A percentile compares a stretch with the other conserved stretches of the same genome.
Evolutionary conservation across 495 filamentous ascomycete genomes (phyloP).

Genomic region (Penicillium canariense): DNA sequence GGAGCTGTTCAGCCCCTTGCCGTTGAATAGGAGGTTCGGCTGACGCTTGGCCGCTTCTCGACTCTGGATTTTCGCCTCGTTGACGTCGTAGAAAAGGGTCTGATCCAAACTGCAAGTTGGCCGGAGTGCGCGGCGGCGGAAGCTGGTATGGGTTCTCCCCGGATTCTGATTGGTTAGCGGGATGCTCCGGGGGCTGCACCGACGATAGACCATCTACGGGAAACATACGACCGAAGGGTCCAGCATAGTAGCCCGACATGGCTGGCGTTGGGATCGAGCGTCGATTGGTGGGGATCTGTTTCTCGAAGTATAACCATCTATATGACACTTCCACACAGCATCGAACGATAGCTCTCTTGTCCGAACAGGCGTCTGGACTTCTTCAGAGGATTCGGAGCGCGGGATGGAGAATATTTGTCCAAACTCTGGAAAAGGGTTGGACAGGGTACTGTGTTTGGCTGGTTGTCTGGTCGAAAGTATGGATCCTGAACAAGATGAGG

Average conservation of each 20-base stretch:
- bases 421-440: too few species aligned
- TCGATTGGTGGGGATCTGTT: neutral
- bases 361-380: too few species aligned
- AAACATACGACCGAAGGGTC: slow-evolving; percentile 52
- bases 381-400: too few species aligned
- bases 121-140: slow-evolving; percentile 45
- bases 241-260: slow-evolving; percentile 46
- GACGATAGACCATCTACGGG: slow-evolving; percentile 32
- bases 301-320: slow-evolving; percentile 6
- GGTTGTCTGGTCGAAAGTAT: neutral
- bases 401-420: too few species aligned
- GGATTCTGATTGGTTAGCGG: slow-evolving; percentile 37
- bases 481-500: neutral
- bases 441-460: neutral
- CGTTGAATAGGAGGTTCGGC: slow-evolving; percentile 18
- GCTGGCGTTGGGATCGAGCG: slow-evolving; percentile 11
- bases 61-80: slow-evolving; percentile 29
- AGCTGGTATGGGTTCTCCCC: slow-evolving; percentile 48
- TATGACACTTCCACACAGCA: slow-evolving; percentile 1
- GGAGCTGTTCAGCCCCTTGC: slow-evolving; percentile 36
- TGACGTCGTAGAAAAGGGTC: slow-evolving; percentile 39
- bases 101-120: slow-evolving; percentile 43
- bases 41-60: slow-evolving; percentile 13
- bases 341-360: neutral
- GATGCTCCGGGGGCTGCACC: slow-evolving; percentile 31